phyloP scores from a whole-genome alignment of 2,329 filamentous ascomycete species.

The Diaporthe citriasiana region DNA sequence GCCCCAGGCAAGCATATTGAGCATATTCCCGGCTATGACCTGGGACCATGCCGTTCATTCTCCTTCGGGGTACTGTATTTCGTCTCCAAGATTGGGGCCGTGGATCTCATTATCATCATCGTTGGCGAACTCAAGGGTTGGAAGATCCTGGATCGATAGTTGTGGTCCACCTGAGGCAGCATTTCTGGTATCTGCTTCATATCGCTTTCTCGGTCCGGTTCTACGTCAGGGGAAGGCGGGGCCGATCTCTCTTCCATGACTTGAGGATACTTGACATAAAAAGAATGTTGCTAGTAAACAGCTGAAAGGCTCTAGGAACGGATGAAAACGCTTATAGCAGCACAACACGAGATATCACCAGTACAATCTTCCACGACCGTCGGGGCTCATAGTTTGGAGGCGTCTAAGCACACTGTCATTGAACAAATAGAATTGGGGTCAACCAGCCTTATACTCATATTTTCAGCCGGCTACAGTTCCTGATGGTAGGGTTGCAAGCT shows the following conservation, averaged over 20 bases:
- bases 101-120: background rate
- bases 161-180: background rate
- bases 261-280: rapidly evolving
- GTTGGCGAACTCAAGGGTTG: background rate
- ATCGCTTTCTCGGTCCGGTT: rapidly evolving
- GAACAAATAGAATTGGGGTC: background rate
- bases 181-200: background rate
- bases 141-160: no score
- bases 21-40: slow-evolving; percentile 61
- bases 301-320: background rate
- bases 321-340: background rate
- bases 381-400: no score
- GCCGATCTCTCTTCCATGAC: background rate
- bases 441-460: background rate
- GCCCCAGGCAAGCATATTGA: slow-evolving; percentile 66
- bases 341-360: background rate
- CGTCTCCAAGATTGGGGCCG: background rate
- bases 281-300: background rate
- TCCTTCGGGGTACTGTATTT: background rate
- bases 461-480: background rate
- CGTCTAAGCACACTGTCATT: background rate
- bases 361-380: no score
- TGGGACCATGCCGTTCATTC: slow-evolving; percentile 3
- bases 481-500: background rate
- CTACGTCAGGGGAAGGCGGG: no score